phyloP scores from a whole-genome alignment of 148 eudicot species.

The Rheum nobile region DNA sequence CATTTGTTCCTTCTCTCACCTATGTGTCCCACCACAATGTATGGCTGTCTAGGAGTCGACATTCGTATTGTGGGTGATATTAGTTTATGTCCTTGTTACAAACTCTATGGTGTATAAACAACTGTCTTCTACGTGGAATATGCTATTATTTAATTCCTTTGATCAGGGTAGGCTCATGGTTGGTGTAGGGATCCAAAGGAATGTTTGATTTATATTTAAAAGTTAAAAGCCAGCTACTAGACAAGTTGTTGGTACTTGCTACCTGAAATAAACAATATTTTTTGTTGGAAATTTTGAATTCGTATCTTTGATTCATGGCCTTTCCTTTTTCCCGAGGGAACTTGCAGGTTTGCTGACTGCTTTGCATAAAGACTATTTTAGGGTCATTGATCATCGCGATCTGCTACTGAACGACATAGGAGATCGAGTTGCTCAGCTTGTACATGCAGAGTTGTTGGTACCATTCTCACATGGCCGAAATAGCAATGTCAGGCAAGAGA shows the following conservation, averaged over 20 bases:
- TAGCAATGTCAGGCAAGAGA: slow-evolving; percentile 62
- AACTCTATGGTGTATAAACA: not conserved
- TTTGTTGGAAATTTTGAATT: not conserved
- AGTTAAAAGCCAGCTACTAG: not conserved
- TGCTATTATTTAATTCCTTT: not conserved
- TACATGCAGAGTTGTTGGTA: slow-evolving; percentile 69
- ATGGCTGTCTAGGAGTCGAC: not conserved
- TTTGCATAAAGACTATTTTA: slow-evolving; percentile 79
- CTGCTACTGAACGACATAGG: slow-evolving; percentile 76
- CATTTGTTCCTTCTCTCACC: not conserved
- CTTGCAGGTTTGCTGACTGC: slow-evolving; percentile 84
- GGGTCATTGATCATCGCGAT: slow-evolving; percentile 61
- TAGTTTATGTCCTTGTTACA: not conserved
- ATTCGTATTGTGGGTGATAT: not conserved
- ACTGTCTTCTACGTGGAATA: not conserved
- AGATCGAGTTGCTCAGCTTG: slow-evolving; percentile 94
- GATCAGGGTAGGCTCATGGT: not conserved
- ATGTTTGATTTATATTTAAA: not conserved
- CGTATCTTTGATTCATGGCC: not conserved
- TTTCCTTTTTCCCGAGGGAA: not conserved
- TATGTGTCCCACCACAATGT: not conserved
- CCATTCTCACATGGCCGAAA: slow-evolving; percentile 49
- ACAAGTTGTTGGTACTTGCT: not conserved
- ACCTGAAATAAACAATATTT: not conserved
- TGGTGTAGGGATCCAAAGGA: not conserved